A percentile compares a stretch with the other conserved stretches of the same genome.
These are phyloP conservation scores for Colletotrichum phormii DNA, from an alignment of 2,329 filamentous ascomycete species.

Conservation along the genomic window DNA sequence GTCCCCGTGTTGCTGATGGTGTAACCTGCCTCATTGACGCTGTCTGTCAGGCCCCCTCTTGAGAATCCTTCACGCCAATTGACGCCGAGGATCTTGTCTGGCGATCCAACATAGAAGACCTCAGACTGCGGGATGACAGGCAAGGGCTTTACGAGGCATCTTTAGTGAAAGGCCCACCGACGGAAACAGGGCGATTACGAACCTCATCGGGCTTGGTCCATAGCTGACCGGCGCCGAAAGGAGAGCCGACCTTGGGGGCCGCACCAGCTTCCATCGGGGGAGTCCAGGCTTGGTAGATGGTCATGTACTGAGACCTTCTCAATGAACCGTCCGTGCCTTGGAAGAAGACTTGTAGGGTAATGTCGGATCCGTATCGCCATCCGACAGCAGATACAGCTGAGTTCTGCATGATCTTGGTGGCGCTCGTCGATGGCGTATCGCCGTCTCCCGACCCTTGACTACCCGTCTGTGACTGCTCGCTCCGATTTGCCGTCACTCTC, in stretches of 20 bases:
- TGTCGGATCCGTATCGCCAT: conserved; percentile 22
- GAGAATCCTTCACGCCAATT: conserved; percentile 29
- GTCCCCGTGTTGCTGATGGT: neutral
- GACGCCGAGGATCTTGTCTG: conserved; percentile 2
- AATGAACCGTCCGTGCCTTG: conserved; percentile 16
- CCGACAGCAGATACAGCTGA: conserved; percentile 26
- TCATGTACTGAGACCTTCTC: conserved; percentile 17
- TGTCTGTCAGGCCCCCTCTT: conserved; percentile 15
- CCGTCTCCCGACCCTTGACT: neutral
- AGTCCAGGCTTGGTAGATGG: conserved; percentile 19
- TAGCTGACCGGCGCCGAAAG: conserved; percentile 12
- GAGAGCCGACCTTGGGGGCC: conserved; percentile 19
- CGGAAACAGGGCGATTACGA: neutral
- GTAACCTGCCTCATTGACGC: neutral
- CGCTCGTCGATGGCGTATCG: conserved; percentile 1
- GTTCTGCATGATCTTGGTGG: conserved; percentile 24
- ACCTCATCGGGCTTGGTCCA: conserved; percentile 3
- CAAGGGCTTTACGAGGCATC: neutral
- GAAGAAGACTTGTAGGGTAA: conserved; percentile 23
- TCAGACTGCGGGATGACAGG: conserved; percentile 19
- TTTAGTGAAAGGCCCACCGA: neutral
- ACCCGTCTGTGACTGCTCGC: neutral
- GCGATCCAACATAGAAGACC: conserved; percentile 21
- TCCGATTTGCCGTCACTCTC: conserved; percentile 17
- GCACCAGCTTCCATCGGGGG: conserved; percentile 17